A percentile compares a stretch with the other conserved stretches of the same genome.
Conservation (phyloP, 129 eudicot genomes). For the Centaurea solstitialis region DNA sequence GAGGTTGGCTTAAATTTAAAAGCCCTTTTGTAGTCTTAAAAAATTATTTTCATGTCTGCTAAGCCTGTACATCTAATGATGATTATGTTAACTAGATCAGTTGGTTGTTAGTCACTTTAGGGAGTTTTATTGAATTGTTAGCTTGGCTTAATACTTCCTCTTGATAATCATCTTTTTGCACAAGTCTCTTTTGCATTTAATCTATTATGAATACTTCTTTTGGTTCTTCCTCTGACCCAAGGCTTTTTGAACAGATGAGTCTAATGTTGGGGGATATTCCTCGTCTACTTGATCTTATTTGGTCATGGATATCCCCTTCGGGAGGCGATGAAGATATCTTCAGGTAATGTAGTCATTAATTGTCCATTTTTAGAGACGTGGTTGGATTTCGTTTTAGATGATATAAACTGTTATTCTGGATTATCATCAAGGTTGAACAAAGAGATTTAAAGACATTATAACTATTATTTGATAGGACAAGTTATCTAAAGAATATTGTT, state of each 20-base stretch:
- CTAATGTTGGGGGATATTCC: constrained; percentile 91
- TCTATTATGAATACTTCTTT: background rate
- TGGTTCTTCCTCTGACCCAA: constrained; percentile 28
- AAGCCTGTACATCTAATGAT: background rate
- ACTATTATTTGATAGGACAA: background rate
- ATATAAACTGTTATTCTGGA: background rate
- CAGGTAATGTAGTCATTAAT: constrained; percentile 49
- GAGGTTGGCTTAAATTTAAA: constrained; percentile 44
- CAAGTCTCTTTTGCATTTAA: background rate
- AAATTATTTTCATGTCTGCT: background rate
- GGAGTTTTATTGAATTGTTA: background rate
- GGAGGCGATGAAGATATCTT: constrained; percentile 63
- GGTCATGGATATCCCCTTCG: constrained; percentile 95
- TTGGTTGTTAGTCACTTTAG: background rate
- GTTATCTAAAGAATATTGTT: background rate
- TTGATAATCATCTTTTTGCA: background rate
- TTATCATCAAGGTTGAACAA: background rate
- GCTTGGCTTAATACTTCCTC: background rate
- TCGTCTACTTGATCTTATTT: constrained; percentile 77
- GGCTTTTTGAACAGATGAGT: constrained; percentile 69
- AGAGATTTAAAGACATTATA: background rate
- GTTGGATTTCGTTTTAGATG: background rate
- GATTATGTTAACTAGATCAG: background rate
- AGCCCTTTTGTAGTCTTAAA: background rate
- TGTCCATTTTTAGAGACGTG: background rate